Percentiles rank a stretch among this genome's conserved stretches.
Evolutionary conservation across 2,329 filamentous ascomycete species (phyloP).

Genomic region (Cladosporium colombiae): DNA sequence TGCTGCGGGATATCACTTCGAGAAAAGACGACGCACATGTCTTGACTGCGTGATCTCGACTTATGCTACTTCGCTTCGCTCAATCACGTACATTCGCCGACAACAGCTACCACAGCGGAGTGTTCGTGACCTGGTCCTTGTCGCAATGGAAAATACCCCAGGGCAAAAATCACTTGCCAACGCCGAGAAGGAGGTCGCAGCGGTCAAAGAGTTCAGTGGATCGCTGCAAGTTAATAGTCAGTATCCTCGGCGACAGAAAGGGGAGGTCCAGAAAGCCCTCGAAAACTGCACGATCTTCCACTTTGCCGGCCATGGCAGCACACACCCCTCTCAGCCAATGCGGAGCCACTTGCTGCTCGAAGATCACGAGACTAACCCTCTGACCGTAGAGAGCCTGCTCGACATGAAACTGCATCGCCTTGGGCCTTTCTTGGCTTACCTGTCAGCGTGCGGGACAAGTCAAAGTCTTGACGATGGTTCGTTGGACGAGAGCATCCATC

Average conservation of each 20-base stretch:
- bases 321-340: not conserved
- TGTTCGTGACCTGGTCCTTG: not conserved
- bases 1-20: not conserved
- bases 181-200: not conserved
- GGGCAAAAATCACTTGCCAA: not conserved
- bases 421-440: not conserved
- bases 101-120: not conserved
- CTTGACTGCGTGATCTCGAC: not conserved
- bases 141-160: not conserved
- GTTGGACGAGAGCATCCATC: constrained; percentile 2
- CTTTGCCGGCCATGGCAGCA: not conserved
- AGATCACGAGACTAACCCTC: not conserved
- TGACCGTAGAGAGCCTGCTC: not conserved
- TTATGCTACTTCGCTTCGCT: not conserved
- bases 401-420: not conserved
- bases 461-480: not conserved
- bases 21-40: not conserved
- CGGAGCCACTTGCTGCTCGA: constrained; percentile 1
- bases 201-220: not conserved
- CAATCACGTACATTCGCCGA: not conserved
- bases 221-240: not conserved
- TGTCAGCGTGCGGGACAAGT: not conserved
- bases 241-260: not conserved
- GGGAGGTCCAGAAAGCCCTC: not conserved
- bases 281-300: not conserved